Conservation (phyloP, 2,329 filamentous ascomycete species). For the Cordyceps pruinosa region DNA sequence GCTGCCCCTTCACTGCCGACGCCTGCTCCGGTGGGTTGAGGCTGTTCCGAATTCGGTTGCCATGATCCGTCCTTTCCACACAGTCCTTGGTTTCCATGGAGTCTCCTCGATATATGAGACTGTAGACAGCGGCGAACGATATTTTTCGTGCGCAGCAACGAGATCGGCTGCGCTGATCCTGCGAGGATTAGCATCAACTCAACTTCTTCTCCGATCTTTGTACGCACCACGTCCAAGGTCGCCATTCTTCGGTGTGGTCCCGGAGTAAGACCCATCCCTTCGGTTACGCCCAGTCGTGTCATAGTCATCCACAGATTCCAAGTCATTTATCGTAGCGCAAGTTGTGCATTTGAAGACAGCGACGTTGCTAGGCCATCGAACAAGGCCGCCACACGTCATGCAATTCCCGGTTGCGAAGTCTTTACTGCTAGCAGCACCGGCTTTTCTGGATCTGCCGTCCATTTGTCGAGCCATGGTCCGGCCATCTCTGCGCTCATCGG, state of each 20-base stretch:
- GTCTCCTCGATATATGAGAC: conserved; percentile 24
- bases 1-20: not conserved
- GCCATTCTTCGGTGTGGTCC: not conserved
- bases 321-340: conserved; percentile 78
- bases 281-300: conserved; percentile 16
- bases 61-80: not conserved
- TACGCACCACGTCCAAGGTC: conserved; percentile 10
- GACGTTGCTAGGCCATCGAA: conserved; percentile 70
- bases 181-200: not conserved
- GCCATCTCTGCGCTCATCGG: conserved; percentile 37
- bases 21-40: not conserved
- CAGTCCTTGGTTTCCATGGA: not conserved
- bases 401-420: conserved; percentile 67
- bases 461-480: conserved; percentile 21
- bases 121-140: conserved; percentile 28
- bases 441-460: conserved; percentile 22
- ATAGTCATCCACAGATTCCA: conserved; percentile 32
- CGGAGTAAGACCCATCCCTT: conserved; percentile 18
- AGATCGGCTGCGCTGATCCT: conserved; percentile 23
- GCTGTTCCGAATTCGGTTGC: not conserved
- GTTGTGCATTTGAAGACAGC: conserved; percentile 75
- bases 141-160: conserved; percentile 27
- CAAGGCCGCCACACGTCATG: conserved; percentile 76
- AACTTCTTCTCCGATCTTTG: not conserved
- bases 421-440: conserved; percentile 29